Base-by-base conservation (phyloP, 2,329 filamentous ascomycete species). In the Davidsoniella eucalypti region DNA sequence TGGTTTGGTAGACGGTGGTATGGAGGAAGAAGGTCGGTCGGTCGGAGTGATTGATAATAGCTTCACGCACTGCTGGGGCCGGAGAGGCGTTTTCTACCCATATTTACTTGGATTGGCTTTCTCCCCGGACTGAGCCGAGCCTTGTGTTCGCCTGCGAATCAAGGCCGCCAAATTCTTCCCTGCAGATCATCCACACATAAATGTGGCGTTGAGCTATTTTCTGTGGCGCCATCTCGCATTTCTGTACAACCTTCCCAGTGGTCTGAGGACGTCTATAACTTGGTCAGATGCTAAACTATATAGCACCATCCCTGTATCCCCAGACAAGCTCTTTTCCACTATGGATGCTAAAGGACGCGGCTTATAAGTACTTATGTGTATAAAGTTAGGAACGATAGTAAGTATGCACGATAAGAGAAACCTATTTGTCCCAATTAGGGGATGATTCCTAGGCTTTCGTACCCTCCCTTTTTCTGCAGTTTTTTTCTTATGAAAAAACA, bases 1-100 rank as follows among this genome's bases (percentile, higher is more conserved):
- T 58, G 60, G 61, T 52, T 21, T 57, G 58, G 60, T 61, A 61
- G 60, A 18, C 16, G 44, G 25, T 45, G 25, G 61, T 60, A 56
- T 61, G 60, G 61, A 60, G 57, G 58, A 58, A 58, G 16, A 37
- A n/a, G 48, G 51, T 51, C 42, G 33, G 48, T 47, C 39, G 44
- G 40, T 45, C 29, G 47, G 41, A 57, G 59, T 56, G 57, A 58
- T 57, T 56, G 63, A 61, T 60, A 61, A 58, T 61, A 58, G 61
- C 49, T 51, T 51, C 49, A 41, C 54, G 55, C 56, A 29, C 26
- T 29, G 26, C 29, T 33, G 57, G 58, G 59, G 57, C 44, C 23
- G 41, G 39, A 36, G 45, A 49, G 50, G 50, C 48, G 42, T 54
- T 54, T 54, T 54, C 49, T n/a, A 38, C 7, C 33, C 29, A 33